A percentile compares a stretch with the other conserved stretches of the same genome.
Evolutionary conservation across 1,139 yeast species (phyloP).

Genomic region (Eremothecium coryli): DNA sequence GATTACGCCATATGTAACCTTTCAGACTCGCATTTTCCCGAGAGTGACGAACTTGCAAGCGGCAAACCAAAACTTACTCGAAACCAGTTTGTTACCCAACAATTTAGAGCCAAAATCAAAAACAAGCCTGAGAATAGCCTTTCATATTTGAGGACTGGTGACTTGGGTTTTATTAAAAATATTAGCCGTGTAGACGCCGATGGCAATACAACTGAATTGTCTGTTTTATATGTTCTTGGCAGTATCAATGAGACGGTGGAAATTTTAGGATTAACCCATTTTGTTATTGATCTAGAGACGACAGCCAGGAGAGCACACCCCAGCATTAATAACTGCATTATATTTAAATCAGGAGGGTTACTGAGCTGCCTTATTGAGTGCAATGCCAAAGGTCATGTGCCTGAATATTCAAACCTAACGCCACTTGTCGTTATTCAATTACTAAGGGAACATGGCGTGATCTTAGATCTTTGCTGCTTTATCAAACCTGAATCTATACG

Average conservation of each 20-base stretch:
- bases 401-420: conserved; percentile 52
- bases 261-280: conserved; percentile 82
- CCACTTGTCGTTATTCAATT: conserved; percentile 77
- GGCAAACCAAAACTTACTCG: conserved; percentile 17
- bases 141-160: conserved; percentile 80
- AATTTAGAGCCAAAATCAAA: conserved; percentile 47
- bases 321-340: conserved; percentile 49
- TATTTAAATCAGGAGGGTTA: conserved; percentile 77
- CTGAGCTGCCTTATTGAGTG: conserved; percentile 74
- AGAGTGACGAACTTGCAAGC: conserved; percentile 8
- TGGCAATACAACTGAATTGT: conserved; percentile 48
- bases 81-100: conserved; percentile 37
- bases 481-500: conserved; percentile 46
- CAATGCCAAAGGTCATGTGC: conserved; percentile 37
- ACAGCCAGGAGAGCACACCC: conserved; percentile 63
- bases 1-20: conserved; percentile 46
- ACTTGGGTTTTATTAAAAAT: conserved; percentile 82
- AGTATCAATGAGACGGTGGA: conserved; percentile 84
- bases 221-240: conserved; percentile 79
- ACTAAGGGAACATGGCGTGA: conserved; percentile 70
- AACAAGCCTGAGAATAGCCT: conserved; percentile 51
- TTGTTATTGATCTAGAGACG: conserved; percentile 74
- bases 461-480: conserved; percentile 81
- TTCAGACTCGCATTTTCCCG: conserved; percentile 27
- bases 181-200: conserved; percentile 40